Conservation (phyloP, 345 rosid species). For the Citrus sp. region DNA sequence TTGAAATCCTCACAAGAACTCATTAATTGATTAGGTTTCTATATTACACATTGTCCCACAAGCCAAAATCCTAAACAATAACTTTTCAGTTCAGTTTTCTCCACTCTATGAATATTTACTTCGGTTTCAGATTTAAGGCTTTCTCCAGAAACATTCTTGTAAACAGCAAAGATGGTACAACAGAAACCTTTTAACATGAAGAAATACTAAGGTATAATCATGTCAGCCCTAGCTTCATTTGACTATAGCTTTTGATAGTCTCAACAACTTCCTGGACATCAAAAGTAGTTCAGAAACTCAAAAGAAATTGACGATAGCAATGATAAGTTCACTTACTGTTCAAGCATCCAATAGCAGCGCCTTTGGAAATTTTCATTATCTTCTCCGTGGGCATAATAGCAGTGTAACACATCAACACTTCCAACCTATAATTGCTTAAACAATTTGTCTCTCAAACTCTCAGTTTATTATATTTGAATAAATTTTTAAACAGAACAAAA, state of each 20-base stretch:
- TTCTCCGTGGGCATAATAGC: conserved; percentile 98
- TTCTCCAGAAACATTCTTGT: background rate
- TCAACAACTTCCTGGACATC: background rate
- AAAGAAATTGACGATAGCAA: background rate
- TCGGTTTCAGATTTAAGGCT: background rate
- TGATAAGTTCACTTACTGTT: conserved; percentile 52
- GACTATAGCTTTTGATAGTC: background rate
- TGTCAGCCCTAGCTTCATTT: background rate
- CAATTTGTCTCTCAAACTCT: conserved; percentile 22
- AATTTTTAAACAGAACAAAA: background rate
- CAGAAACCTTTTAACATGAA: background rate
- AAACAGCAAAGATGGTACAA: background rate
- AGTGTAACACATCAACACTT: conserved; percentile 85
- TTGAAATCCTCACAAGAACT: background rate
- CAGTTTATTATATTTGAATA: conserved; percentile 2
- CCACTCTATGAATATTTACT: no score
- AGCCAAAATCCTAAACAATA: background rate
- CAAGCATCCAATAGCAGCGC: conserved; percentile 98
- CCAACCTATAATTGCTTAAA: conserved; percentile 65
- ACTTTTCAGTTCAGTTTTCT: background rate
- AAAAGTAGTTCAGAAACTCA: background rate
- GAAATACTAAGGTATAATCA: background rate
- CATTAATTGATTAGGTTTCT: background rate
- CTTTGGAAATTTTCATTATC: conserved; percentile 88
- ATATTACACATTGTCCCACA: background rate